Evolutionary conservation across 139 green algal genomes (phyloP), one percentile per base, ranked within the genome.

Genomic region (Chlamydomonas sphaeroides): DNA sequence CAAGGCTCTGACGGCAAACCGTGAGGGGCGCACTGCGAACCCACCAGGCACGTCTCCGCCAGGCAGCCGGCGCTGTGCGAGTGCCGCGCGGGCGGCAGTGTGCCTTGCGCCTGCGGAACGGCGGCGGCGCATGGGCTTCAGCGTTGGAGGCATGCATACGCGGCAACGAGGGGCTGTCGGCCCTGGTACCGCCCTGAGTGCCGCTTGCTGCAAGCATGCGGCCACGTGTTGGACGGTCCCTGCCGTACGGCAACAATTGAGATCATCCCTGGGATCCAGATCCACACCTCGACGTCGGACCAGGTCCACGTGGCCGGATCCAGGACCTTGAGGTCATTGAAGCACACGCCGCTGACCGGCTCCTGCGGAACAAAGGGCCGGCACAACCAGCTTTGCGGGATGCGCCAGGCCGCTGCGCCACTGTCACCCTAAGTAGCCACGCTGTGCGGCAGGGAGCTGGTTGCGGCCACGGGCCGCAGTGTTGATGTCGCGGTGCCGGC

Each of bases 321-420:
- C 30, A 93, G 84, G 51, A 88, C 78, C 18, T 92, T 83, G 3
- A 92, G 41, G 48, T 93, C 89, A 49, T 90, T 88, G 78, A 88
- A 91, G 30, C 84, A 86, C 39, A 86, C 71, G 28, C 89, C 88
- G 32, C 85, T 88, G 28, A 87, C 32, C 20, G 89, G 89, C 45
- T 93, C 87, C 87, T 93, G 79, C 56, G 67, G 45, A 53, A 21
- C n/a, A n/a, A n/a, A n/a, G n/a, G n/a, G n/a, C n/a, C n/a, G n/a
- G n/a, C n/a, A n/a, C n/a, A n/a, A n/a, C n/a, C n/a, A n/a, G n/a
- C n/a, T n/a, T n/a, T n/a, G n/a, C n/a, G n/a, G n/a, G n/a, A n/a
- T n/a, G n/a, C n/a, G n/a, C n/a, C n/a, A n/a, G n/a, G n/a, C n/a
- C n/a, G n/a, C n/a, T n/a, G n/a, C n/a, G n/a, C n/a, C n/a, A n/a